Conservation (phyloP, 768 basidiomycete genomes). For the Boletus tylopilopsis region DNA sequence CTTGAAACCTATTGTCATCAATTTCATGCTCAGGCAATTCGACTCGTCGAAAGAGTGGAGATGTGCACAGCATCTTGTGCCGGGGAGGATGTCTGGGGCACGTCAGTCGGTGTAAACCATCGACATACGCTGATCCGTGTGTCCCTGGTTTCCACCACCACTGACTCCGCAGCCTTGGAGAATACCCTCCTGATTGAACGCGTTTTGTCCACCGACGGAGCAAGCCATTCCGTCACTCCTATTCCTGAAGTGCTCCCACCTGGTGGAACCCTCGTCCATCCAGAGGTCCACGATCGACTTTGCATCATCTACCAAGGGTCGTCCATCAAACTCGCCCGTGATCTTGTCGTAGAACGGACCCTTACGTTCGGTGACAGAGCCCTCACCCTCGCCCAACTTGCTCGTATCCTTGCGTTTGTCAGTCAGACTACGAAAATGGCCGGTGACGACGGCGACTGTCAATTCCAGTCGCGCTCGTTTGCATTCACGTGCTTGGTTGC, state of each 20-base stretch:
- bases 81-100: not conserved
- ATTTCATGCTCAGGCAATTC: not conserved
- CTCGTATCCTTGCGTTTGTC: constrained; percentile 4
- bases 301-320: not conserved
- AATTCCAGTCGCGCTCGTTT: constrained; percentile 14
- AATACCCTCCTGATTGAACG: constrained; percentile 14
- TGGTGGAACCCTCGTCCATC: constrained; percentile 5
- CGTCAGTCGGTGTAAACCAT: not conserved
- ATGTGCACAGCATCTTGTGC: constrained; percentile 4
- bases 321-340: not conserved
- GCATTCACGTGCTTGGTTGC: constrained; percentile 10
- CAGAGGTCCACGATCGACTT: constrained; percentile 9
- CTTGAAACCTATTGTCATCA: constrained; percentile 3
- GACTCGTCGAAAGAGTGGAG: constrained; percentile 7
- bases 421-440: constrained; percentile 3
- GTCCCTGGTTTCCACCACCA: not conserved
- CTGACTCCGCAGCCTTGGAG: not conserved
- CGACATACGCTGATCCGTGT: constrained; percentile 10
- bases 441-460: constrained; percentile 7
- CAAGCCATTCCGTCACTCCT: constrained; percentile 2
- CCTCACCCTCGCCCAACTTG: constrained; percentile 4
- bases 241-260: not conserved
- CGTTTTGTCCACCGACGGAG: constrained; percentile 9
- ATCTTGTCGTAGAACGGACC: constrained; percentile 10
- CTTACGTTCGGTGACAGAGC: not conserved